Percentiles rank a stretch among this genome's conserved stretches.
Conservation (phyloP, 2,329 filamentous ascomycete species). For the Eutypella sp. region DNA sequence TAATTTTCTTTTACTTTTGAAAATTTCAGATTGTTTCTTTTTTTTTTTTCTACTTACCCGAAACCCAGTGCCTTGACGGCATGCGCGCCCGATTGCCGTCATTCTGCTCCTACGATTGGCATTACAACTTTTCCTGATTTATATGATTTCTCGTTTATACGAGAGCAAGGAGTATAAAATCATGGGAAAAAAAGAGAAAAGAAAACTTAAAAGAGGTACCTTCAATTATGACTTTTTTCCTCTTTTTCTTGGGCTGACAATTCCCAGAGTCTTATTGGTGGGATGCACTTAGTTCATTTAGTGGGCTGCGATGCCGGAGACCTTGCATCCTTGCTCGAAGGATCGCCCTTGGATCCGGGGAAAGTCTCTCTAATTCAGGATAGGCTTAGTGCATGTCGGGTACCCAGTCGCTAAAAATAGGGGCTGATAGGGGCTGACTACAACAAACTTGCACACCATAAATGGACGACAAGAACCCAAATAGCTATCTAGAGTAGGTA, state of each 20-base stretch:
- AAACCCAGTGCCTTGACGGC: slow-evolving; percentile 25
- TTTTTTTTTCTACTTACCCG: slow-evolving; percentile 15
- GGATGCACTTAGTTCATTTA: not conserved
- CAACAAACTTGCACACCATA: not conserved
- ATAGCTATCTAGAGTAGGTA: no score
- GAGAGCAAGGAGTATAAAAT: not conserved
- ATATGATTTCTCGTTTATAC: not conserved
- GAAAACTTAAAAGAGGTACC: not conserved
- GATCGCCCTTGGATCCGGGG: not conserved
- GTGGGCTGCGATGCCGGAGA: not conserved
- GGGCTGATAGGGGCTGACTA: not conserved
- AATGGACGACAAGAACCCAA: not conserved
- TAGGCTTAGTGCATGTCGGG: not conserved
- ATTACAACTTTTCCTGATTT: slow-evolving; percentile 27
- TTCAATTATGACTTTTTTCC: no score
- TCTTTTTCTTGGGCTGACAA: not conserved
- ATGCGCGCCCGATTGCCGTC: slow-evolving; percentile 27
- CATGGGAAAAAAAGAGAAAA: not conserved
- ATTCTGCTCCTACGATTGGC: slow-evolving; percentile 25
- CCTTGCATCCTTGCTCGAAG: not conserved
- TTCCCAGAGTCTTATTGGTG: not conserved
- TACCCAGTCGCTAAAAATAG: not conserved
- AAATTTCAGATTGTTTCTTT: not conserved
- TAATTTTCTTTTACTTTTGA: no score
- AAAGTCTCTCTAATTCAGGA: not conserved